A percentile compares a stretch with the other conserved stretches of the same genome.
These are phyloP conservation scores for Cystobasidium pallidum DNA, from an alignment of 1,284 basidiomycete genomes.

Conservation along the genomic window DNA sequence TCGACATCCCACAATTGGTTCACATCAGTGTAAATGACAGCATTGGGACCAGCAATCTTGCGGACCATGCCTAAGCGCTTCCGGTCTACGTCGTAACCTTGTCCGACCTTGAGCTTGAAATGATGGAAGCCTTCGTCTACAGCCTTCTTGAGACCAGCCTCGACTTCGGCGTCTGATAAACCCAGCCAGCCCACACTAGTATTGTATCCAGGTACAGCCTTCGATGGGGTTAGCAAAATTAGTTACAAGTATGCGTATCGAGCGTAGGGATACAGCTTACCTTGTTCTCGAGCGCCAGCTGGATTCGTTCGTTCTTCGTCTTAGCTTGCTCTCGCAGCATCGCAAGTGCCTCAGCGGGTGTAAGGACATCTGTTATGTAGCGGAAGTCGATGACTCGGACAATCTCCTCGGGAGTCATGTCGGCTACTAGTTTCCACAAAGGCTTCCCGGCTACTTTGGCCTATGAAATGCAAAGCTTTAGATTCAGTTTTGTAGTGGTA, in stretches of 20 bases:
- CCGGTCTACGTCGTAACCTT: conserved; percentile 76
- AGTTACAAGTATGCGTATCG: neutral
- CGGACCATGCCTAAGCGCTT: conserved; percentile 84
- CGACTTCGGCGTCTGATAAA: conserved; percentile 48
- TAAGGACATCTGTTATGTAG: conserved; percentile 91
- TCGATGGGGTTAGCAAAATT: neutral
- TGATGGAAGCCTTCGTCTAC: conserved; percentile 85
- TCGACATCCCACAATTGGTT: conserved; percentile 29
- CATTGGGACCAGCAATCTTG: conserved; percentile 84
- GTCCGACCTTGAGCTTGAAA: conserved; percentile 91
- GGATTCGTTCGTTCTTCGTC: conserved; percentile 76
- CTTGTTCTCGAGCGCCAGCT: conserved; percentile 61
- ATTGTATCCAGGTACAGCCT: conserved; percentile 89
- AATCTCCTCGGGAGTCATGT: conserved; percentile 81
- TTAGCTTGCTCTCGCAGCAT: conserved; percentile 77
- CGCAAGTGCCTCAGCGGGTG: conserved; percentile 80
- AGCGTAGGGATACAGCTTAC: neutral
- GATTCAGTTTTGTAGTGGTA: no score
- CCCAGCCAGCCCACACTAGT: conserved; percentile 91
- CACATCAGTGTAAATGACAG: conserved; percentile 58
- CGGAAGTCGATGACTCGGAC: conserved; percentile 66
- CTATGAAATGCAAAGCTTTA: no score
- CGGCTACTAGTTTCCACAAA: conserved; percentile 80
- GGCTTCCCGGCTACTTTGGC: conserved; percentile 75
- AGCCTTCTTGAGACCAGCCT: conserved; percentile 62